Evolutionary conservation across 306 rosid genomes (phyloP), one percentile per base, ranked within the genome.

Genomic region (Sicyos edulis): DNA sequence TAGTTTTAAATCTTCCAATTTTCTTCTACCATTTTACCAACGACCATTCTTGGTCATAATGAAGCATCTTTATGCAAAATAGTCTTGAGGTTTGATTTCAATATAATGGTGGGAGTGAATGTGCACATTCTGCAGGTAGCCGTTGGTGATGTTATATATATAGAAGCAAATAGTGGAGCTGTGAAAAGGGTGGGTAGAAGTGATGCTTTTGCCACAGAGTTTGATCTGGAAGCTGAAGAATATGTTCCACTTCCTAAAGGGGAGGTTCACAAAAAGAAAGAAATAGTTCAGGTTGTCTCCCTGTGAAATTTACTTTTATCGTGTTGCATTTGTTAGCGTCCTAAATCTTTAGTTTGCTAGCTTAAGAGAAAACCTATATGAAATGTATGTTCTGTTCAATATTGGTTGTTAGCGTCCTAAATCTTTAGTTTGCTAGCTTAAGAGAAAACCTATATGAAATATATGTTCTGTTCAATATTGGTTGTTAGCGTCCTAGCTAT

Each of bases 221-320:
- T 90, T 77, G 98, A 93, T 84, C 96, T 93, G 68, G 98, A 93
- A 77, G 98, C 98, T 44, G 98, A 93, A 74, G 98, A 93, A 78
- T 93, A 93, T 76, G 97, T 93, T 72, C 97, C 98, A 56, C 97
- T 93, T 82, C 97, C 98, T 47, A 93, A 93, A 86, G 98, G 98
- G 62, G 98, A 93, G 85, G 98, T 93, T 82, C 98, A 93, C 82
- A 93, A 93, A 63, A 90, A 87, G 83, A 93, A 93, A 78, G 98
- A 93, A 81, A 90, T 93, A 77, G 97, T 93, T 70, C 95, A 93
- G 98, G 96, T 93, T 70, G 71, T 75, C 82, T 85, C 83, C 55
- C 10, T 65, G 56, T 61, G 76, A 68, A 72, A 74, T 70, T 75
- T 44, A 66, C 21, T 54, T 66, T 71, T 4, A 65, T 21, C 47